Base-by-base conservation (phyloP, 371 early-diverging fungal species). In the Dichotomocladium elegans region DNA sequence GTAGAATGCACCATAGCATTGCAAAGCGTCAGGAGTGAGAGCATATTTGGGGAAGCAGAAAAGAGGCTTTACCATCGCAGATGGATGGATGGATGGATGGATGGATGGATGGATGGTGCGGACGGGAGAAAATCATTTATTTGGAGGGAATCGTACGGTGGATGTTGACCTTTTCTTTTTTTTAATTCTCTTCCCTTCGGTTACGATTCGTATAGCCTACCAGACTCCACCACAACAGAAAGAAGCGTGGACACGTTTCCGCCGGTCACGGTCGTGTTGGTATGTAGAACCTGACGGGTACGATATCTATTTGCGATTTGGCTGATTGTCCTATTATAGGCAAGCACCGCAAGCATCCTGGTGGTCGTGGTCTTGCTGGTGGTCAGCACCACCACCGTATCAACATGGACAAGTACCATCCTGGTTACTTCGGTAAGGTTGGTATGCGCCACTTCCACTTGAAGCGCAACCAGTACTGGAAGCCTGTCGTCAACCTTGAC, bases 271-370 rank as follows among this genome's bases (percentile, higher is more conserved):
- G 93, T 83, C 90, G 93, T 80, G 79, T 92, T 68, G 89, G 58
- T 52, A 52, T 41, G 21, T 21, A 40, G 25, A 40, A 2, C 2
- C 76, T 74, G 60, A 4, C 6, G 19, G 11, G 34, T 10, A 15
- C 9, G 2, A 12, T 40, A 26, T 35, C 17, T 49, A n/a, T n/a
- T n/a, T n/a, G n/a, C 10, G 30, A 15, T 14, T 41, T 14, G 26
- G 14, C 41, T 10, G 3, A 40, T 41, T 8, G 3, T 22, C 9
- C 37, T 19, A 45, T 49, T 58, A 58, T 80, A 75, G 93, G 98
- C 61, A 99, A 99, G 91, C 99, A 99, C 92, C 89, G 99, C 73
- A 99, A 99, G 89, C 99, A 99, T 80, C 96, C 99, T 69, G 99
- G 99, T 77, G 99, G 99, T 90, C 91, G 99, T 79, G 99, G 99